phyloP scores from a whole-genome alignment of 2,329 filamentous ascomycete species.

The Fusarium papillatum region DNA sequence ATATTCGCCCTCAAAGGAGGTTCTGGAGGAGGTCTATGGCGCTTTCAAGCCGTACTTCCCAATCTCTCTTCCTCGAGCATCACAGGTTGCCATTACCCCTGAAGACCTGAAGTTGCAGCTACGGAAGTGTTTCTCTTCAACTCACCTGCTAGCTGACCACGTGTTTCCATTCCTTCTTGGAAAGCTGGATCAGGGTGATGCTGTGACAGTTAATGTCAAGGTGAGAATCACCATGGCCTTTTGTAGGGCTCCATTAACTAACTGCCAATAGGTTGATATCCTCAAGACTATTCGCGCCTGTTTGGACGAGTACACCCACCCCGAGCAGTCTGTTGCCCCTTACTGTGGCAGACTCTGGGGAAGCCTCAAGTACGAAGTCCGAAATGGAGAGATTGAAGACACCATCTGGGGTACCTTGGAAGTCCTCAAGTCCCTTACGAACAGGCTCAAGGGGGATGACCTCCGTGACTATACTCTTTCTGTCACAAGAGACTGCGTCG shows the following conservation, averaged over 20 bases:
- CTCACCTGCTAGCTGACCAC: slow-evolving; percentile 58
- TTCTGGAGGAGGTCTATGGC: slow-evolving; percentile 65
- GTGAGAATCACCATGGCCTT: slow-evolving; percentile 40
- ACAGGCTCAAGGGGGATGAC: slow-evolving; percentile 58
- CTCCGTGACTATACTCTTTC: slow-evolving; percentile 61
- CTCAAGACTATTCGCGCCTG: slow-evolving; percentile 68
- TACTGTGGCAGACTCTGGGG: slow-evolving; percentile 67
- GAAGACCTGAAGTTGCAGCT: slow-evolving; percentile 68
- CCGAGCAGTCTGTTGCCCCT: slow-evolving; percentile 61
- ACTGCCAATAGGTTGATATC: slow-evolving; percentile 61
- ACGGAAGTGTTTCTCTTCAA: slow-evolving; percentile 67
- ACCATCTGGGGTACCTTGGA: slow-evolving; percentile 68
- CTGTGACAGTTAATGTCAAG: slow-evolving; percentile 70
- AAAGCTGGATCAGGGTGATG: slow-evolving; percentile 71
- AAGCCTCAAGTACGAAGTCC: slow-evolving; percentile 74
- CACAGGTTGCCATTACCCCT: slow-evolving; percentile 66
- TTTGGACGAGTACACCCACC: slow-evolving; percentile 61
- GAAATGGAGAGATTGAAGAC: slow-evolving; percentile 71
- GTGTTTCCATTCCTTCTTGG: slow-evolving; percentile 67
- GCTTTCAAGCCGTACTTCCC: slow-evolving; percentile 73
- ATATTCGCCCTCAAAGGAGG: slow-evolving; percentile 59
- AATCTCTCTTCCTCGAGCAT: slow-evolving; percentile 66
- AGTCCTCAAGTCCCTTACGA: slow-evolving; percentile 64
- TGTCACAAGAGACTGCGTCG: slow-evolving; percentile 66
- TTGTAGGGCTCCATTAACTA: not conserved